Evolutionary conservation across 371 early-diverging fungal genomes (phyloP).

Genomic region (Mortierella polycephala): DNA sequence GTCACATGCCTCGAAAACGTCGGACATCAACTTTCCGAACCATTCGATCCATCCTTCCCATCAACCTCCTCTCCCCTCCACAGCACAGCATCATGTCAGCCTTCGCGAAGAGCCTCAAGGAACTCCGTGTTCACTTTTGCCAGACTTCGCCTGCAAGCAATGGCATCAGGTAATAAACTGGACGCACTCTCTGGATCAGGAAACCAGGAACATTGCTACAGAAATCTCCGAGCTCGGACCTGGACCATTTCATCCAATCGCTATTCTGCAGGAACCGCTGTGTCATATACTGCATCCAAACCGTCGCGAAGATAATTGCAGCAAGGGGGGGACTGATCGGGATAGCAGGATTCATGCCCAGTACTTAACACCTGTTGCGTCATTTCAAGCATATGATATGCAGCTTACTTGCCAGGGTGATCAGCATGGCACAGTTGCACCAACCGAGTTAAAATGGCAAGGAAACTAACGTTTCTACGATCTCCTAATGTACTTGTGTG

Average conservation of each 20-base stretch:
- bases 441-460: not conserved
- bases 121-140: slow-evolving; percentile 92
- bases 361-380: too few relatives aligned
- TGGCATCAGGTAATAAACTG: slow-evolving; percentile 78
- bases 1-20: not conserved
- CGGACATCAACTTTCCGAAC: not conserved
- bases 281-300: too few relatives aligned
- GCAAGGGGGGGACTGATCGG: too few relatives aligned
- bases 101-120: slow-evolving; percentile 78
- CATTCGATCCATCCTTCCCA: not conserved
- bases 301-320: too few relatives aligned
- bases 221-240: not conserved
- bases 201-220: not conserved
- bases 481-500: not conserved
- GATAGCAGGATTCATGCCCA: too few relatives aligned
- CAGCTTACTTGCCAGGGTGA: too few relatives aligned
- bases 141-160: slow-evolving; percentile 86
- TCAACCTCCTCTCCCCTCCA: slow-evolving; percentile 20
- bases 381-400: too few relatives aligned
- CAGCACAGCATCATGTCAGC: slow-evolving; percentile 30
- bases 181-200: not conserved
- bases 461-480: not conserved
- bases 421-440: not conserved
- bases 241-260: too few relatives aligned
- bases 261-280: too few relatives aligned